Conservation (phyloP, 495 filamentous ascomycete species). For the Sphaerosporella brunnea region DNA sequence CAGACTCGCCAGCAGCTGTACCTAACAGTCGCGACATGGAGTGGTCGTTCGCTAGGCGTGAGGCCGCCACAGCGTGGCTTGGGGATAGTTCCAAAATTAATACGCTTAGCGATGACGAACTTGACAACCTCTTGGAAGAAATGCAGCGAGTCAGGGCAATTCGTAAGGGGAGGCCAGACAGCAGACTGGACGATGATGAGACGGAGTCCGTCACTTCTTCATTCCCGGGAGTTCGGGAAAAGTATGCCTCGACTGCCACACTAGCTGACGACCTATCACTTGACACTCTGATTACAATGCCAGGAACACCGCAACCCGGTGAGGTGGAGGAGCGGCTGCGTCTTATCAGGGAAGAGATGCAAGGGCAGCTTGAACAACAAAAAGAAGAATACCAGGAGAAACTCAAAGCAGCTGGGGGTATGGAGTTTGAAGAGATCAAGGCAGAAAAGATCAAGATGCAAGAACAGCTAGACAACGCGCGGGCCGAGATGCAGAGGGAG, state of each 20-base stretch:
- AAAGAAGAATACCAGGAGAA: slow-evolving; percentile 70
- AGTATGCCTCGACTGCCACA: slow-evolving; percentile 90
- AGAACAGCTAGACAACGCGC: slow-evolving; percentile 54
- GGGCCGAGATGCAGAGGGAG: slow-evolving; percentile 72
- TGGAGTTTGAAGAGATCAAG: slow-evolving; percentile 67
- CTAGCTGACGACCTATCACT: slow-evolving; percentile 81
- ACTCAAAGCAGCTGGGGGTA: slow-evolving; percentile 56
- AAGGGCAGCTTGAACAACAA: slow-evolving; percentile 68
- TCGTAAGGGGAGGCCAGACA: slow-evolving; percentile 54
- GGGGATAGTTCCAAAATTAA: slow-evolving; percentile 85
- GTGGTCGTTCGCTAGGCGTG: slow-evolving; percentile 85
- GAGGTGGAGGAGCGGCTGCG: slow-evolving; percentile 57
- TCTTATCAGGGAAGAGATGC: slow-evolving; percentile 70
- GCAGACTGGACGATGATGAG: slow-evolving; percentile 51
- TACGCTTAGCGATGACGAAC: slow-evolving; percentile 76
- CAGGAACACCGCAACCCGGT: slow-evolving; percentile 66
- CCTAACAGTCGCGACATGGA: slow-evolving; percentile 65
- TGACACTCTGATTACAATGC: slow-evolving; percentile 84
- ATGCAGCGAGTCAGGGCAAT: slow-evolving; percentile 74
- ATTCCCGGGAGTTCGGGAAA: slow-evolving; percentile 65
- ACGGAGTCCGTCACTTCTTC: slow-evolving; percentile 49
- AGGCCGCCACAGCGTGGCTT: slow-evolving; percentile 76
- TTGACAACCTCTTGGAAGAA: slow-evolving; percentile 89
- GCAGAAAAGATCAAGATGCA: slow-evolving; percentile 80
- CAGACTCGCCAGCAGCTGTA: slow-evolving; percentile 60